Evolutionary conservation across 2,329 filamentous ascomycete genomes (phyloP), one percentile per base, ranked within the genome.

Genomic region (Nothopassalora personata): DNA sequence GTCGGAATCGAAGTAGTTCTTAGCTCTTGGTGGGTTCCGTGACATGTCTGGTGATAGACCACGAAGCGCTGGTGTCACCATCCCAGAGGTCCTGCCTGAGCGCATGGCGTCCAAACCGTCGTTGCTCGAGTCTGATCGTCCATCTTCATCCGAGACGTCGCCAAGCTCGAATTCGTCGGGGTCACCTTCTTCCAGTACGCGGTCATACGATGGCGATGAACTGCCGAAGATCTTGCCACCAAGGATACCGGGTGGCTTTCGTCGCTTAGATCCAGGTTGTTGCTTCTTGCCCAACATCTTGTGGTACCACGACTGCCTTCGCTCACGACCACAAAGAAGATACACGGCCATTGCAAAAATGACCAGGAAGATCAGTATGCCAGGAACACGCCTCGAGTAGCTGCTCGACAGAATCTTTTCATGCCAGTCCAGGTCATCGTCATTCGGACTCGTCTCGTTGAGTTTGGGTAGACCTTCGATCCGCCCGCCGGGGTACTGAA

Each of bases 111-210:
- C 55, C 39, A 58, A 19, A 28, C 49, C 54, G n/a, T 61, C 58
- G 28, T 49, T 55, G 60, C 60, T 62, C 34, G 63, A 64, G 36
- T 62, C 59, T 7, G 61, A 62, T 56, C 62, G 28, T 43, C 52
- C 1, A 58, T 85, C 84, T 1, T 85, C 80, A 4, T 76, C 86
- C 31, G 86, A 83, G 8, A 84, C 75, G 15, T 85, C 85, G 30
- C 83, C 85, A 1, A 97, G 82, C 71, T 97, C 92, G 70, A 96
- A 93, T 46, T 91, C 87, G 56, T 83, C 51, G 77, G 10, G 76
- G n/a, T 85, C 83, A 11, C 89, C 91, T 66, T 92, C 89, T 75
- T 97, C 91, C 54, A 95, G 76, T 3, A 97, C 87, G 31, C 91
- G 86, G 71, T 97, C 92, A 70, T 97, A 97, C 2, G 70, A 64